phyloP scores from a whole-genome alignment of 2,329 filamentous ascomycete genomes.

The Tolypocladium amazonense region DNA sequence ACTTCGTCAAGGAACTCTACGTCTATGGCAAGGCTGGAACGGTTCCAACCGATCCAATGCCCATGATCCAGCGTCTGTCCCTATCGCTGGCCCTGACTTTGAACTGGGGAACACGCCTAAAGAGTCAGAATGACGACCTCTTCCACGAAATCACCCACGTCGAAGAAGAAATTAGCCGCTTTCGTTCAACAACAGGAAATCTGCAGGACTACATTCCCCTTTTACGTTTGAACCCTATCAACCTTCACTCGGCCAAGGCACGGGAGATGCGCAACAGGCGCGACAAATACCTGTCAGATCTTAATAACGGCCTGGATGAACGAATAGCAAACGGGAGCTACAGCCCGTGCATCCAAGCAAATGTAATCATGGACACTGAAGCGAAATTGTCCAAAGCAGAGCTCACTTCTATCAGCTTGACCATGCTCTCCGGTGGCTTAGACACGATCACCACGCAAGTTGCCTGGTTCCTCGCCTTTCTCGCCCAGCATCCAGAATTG shows the following conservation, averaged over 20 bases:
- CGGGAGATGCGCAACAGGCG: constrained; percentile 48
- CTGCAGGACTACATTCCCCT: constrained; percentile 52
- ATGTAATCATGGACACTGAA: constrained; percentile 53
- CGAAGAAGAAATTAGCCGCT: constrained; percentile 48
- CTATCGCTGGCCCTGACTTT: constrained; percentile 52
- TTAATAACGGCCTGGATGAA: constrained; percentile 49
- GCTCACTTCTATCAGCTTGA: constrained; percentile 54
- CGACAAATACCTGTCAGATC: constrained; percentile 45
- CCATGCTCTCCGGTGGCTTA: constrained; percentile 57
- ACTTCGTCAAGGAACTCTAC: constrained; percentile 51
- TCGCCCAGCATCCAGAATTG: constrained; percentile 49
- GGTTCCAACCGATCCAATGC: constrained; percentile 50
- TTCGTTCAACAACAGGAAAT: constrained; percentile 49
- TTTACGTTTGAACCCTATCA: constrained; percentile 50
- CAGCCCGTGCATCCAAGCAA: constrained; percentile 56
- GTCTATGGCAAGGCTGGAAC: constrained; percentile 44
- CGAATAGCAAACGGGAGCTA: constrained; percentile 50
- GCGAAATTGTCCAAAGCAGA: constrained; percentile 52
- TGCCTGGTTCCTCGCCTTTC: constrained; percentile 52
- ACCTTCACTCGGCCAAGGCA: constrained; percentile 44
- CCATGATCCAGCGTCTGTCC: constrained; percentile 55
- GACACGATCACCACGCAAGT: constrained; percentile 58
- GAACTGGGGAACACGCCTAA: constrained; percentile 56
- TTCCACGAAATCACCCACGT: constrained; percentile 54
- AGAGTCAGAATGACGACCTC: constrained; percentile 44